Evolutionary conservation across 2,329 filamentous ascomycete genomes (phyloP), one percentile per base, ranked within the genome.

Genomic region (Aspergillus glaucus): DNA sequence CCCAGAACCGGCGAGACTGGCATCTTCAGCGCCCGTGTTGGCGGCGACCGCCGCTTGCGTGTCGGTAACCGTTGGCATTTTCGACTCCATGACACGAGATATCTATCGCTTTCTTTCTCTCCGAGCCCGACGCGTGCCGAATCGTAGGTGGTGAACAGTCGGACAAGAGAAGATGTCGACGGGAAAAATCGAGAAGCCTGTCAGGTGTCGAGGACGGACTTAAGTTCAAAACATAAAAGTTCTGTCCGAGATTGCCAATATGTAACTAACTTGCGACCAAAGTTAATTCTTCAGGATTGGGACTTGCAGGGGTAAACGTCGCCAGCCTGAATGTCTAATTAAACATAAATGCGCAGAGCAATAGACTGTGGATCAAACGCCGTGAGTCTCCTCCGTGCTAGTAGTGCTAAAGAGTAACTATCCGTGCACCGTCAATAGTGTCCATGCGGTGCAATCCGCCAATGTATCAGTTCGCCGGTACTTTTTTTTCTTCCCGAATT

Each of bases 1-100:
- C 8, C 54, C 53, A 4, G 50, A 24, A 36, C 59, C 57, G 1
- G 56, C 51, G 12, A 59, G 46, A 14, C 49, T 49, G 6, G 49
- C 49, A 36, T 55, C 51, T 17, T 56, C 52, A 15, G 47, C 45
- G 22, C 41, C 34, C 4, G 49, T 24, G 17, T 39, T 46, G 32
- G 47, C 54, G 40, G 40, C 46, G 7, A 44, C 46, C 30, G 52
- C 45, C 46, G 28, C 37, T 22, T 39, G 46, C 22, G 32, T 40
- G 3, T 44, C 32, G 12, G 41, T 19, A 21, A 40, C 37, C n/a
- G 14, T n/a, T 8, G 37, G 15, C 37, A 40, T 40, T 40, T 40
- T 40, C 37, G 37, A 17, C 15, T 40, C 37, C 37, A 40, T 40
- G 17, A 21, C 37, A 40, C 8, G 37, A 21, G 9, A 40, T 19